Percentiles rank a stretch among this genome's conserved stretches.
phyloP scores from a whole-genome alignment of 208 protist species.

The Acanthamoeba lenticulata region DNA sequence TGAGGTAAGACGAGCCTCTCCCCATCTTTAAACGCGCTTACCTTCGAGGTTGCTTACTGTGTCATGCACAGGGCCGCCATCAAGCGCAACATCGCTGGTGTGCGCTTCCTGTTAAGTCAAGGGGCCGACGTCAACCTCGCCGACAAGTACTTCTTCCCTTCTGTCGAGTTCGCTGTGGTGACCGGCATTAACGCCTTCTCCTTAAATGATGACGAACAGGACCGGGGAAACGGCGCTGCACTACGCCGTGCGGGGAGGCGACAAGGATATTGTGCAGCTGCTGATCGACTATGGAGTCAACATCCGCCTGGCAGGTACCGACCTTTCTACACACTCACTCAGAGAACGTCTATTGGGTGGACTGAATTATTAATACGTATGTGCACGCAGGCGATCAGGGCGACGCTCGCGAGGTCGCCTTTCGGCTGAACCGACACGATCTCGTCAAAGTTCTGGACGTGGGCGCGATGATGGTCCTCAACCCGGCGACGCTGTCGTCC shows the following conservation, averaged over 20 bases:
- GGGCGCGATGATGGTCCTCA: neutral
- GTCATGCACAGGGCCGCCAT: slow-evolving; percentile 1
- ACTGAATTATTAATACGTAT: neutral
- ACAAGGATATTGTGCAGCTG: slow-evolving; percentile 29
- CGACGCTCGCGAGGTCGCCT: slow-evolving; percentile 27
- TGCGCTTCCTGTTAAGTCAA: slow-evolving; percentile 28
- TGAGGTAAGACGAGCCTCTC: neutral
- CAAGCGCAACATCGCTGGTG: slow-evolving; percentile 50
- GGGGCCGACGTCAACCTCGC: slow-evolving; percentile 32
- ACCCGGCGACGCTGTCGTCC: neutral
- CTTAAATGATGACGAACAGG: neutral
- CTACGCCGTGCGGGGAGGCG: slow-evolving; percentile 46
- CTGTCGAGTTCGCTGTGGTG: neutral
- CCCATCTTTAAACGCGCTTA: neutral
- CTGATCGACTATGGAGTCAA: slow-evolving; percentile 41
- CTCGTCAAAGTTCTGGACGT: slow-evolving; percentile 50
- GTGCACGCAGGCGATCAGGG: slow-evolving; percentile 51
- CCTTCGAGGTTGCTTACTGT: neutral
- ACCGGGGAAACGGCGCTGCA: slow-evolving; percentile 53
- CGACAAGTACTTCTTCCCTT: slow-evolving; percentile 19
- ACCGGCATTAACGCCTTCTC: neutral
- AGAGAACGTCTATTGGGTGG: neutral
- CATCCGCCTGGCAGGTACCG: neutral
- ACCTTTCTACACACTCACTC: neutral
- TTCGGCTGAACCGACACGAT: neutral